Evolutionary conservation across 2,329 filamentous ascomycete genomes (phyloP).

Genomic region (Colletotrichum australisinense): DNA sequence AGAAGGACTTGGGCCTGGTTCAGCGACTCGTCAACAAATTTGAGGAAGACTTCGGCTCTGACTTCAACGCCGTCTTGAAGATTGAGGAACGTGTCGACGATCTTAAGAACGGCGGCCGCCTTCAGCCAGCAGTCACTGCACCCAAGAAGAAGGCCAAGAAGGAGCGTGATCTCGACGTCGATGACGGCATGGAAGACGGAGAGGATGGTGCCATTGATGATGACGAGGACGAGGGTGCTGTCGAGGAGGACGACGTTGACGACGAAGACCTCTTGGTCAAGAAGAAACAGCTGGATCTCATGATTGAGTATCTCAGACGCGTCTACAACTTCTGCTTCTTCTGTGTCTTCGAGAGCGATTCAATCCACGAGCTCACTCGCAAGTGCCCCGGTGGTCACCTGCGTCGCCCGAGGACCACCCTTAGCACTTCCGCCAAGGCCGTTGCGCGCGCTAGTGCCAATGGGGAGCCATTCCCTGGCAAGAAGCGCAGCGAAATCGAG

Average conservation of each 20-base stretch:
- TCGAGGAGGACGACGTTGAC: constrained; percentile 85
- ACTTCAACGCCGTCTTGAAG: constrained; percentile 80
- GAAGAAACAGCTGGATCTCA: constrained; percentile 96
- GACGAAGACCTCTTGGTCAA: constrained; percentile 90
- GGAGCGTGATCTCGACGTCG: constrained; percentile 68
- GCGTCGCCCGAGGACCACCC: constrained; percentile 86
- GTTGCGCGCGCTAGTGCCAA: constrained; percentile 87
- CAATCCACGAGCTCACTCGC: constrained; percentile 91
- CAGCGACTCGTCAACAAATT: constrained; percentile 85
- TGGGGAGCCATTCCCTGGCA: constrained; percentile 85
- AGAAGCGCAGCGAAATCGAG: constrained; percentile 75
- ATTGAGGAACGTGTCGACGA: constrained; percentile 91
- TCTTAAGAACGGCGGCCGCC: constrained; percentile 78
- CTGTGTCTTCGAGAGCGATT: constrained; percentile 98
- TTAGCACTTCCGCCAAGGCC: constrained; percentile 84
- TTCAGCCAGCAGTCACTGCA: constrained; percentile 73
- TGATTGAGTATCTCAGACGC: constrained; percentile 95
- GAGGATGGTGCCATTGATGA: constrained; percentile 79
- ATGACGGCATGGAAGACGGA: constrained; percentile 70
- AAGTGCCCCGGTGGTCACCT: constrained; percentile 99
- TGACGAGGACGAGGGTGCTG: constrained; percentile 82
- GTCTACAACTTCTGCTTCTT: constrained; percentile 99
- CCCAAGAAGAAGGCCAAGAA: constrained; percentile 70
- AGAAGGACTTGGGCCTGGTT: constrained; percentile 87
- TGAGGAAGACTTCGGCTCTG: constrained; percentile 83